Conservation (phyloP, 1,139 yeast species). For the Arxiozyma telluris region DNA sequence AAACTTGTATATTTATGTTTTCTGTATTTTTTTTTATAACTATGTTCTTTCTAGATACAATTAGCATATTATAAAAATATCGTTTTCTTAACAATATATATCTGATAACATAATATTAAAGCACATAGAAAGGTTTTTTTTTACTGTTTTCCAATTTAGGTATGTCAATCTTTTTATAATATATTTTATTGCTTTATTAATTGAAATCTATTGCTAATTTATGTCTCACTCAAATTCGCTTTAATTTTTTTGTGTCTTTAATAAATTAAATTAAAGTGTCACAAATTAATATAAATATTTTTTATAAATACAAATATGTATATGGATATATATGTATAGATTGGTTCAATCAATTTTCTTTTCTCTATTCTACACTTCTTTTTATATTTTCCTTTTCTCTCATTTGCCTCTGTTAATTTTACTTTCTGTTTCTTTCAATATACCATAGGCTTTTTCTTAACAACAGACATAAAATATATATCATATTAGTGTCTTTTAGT, state of each 20-base stretch:
- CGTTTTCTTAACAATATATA: background rate
- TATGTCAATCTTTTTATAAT: background rate
- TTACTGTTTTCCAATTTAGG: background rate
- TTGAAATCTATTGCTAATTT: background rate
- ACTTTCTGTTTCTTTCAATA: no score
- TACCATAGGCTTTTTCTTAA: background rate
- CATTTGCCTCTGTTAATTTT: no score
- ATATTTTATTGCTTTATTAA: background rate
- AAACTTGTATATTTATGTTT: no score
- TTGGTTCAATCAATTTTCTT: background rate
- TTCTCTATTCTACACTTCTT: background rate
- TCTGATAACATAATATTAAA: no score
- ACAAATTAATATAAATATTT: background rate
- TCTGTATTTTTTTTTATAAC: no score
- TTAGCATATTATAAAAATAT: no score
- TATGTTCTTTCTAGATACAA: no score
- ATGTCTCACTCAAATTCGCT: background rate
- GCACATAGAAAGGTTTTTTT: background rate
- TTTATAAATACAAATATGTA: no score
- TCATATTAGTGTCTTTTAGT: background rate
- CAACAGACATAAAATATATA: background rate
- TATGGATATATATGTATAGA: background rate
- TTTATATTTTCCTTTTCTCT: no score
- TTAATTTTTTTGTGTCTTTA: no score
- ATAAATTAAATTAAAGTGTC: background rate